Evolutionary conservation across 108 stramenopile genomes (phyloP), one percentile per base, ranked within the genome.

Genomic region (Cyclotella baltica): DNA sequence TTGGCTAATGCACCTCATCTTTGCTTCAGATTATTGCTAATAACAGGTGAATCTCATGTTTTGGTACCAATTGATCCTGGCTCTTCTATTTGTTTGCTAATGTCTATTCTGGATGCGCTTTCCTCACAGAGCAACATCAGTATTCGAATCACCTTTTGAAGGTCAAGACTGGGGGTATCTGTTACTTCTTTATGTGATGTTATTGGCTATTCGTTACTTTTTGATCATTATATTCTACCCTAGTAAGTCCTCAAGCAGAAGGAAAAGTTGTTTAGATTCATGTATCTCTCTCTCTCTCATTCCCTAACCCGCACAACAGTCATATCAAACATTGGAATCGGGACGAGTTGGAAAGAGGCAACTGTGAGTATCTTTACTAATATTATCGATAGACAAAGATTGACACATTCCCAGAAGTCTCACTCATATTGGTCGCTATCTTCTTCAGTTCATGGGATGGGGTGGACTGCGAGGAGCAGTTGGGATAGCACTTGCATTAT

Each of bases 401-500:
- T n/a, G n/a, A n/a, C n/a, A n/a, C n/a, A n/a, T n/a, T n/a, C n/a
- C n/a, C n/a, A n/a, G n/a, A n/a, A n/a, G n/a, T n/a, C 40, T 13
- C 40, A 13, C 40, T 43, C 40, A 43, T 13, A 43, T 43, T 43
- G 8, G 8, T 43, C 13, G 40, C n/a, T 43, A 43, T 43, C 13
- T 43, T 6, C 5, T 56, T n/a, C 55, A 76, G 13, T 92, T 96
- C 69, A 77, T 87, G 73, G 72, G 91, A 6, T 96, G 76, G 58
- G 88, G 88, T 23, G 97, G 97, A 0, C 76, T 98, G 0, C 80
- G 96, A 6, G 97, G 97, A 18, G 92, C 97, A 0, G 89, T 96
- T 2, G 95, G 92, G 6, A 86, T 97, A 31, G 87, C 92, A 6
- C 66, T 96, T 23, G 93, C 90, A 1, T 68, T 97, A 0, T 70